phyloP scores from a whole-genome alignment of 2,329 filamentous ascomycete genomes.

The Ceratocystis lukuohia region DNA sequence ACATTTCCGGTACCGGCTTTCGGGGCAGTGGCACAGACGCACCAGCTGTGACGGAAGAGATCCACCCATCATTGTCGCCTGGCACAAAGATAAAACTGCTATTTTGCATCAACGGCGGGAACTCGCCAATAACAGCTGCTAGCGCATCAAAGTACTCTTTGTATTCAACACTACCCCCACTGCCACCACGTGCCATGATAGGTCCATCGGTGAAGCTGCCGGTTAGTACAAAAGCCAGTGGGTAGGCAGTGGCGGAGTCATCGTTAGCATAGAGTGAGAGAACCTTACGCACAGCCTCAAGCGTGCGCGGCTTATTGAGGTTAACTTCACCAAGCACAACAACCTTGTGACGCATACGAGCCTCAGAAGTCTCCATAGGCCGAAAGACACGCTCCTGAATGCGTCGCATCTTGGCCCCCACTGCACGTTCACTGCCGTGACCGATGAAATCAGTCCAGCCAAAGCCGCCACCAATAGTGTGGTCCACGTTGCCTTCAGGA shows the following conservation, averaged over 20 bases:
- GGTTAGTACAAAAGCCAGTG: constrained; percentile 67
- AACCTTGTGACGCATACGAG: constrained; percentile 37
- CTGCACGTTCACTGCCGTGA: constrained; percentile 74
- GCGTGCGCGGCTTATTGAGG: constrained; percentile 67
- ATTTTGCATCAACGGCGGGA: constrained; percentile 61
- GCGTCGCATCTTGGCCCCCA: constrained; percentile 68
- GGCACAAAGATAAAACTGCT: constrained; percentile 87
- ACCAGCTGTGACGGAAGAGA: constrained; percentile 67
- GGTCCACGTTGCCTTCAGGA: constrained; percentile 42
- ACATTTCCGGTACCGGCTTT: constrained; percentile 67
- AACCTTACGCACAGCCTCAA: constrained; percentile 69
- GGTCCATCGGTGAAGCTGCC: constrained; percentile 67
- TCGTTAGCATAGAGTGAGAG: constrained; percentile 57
- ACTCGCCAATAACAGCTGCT: constrained; percentile 70
- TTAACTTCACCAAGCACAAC: constrained; percentile 78
- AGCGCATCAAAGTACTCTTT: constrained; percentile 91
- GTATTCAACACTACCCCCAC: constrained; percentile 73
- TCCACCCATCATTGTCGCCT: constrained; percentile 96
- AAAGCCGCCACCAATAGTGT: constrained; percentile 65
- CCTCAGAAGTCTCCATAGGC: constrained; percentile 27
- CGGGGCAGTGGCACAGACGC: constrained; percentile 57
- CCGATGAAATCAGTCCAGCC: constrained; percentile 97
- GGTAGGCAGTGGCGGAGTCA: constrained; percentile 49
- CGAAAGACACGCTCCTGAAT: constrained; percentile 57
- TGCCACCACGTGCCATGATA: constrained; percentile 53